phyloP scores from a whole-genome alignment of 2,329 filamentous ascomycete genomes.

The Plectosphaerella plurivora region DNA sequence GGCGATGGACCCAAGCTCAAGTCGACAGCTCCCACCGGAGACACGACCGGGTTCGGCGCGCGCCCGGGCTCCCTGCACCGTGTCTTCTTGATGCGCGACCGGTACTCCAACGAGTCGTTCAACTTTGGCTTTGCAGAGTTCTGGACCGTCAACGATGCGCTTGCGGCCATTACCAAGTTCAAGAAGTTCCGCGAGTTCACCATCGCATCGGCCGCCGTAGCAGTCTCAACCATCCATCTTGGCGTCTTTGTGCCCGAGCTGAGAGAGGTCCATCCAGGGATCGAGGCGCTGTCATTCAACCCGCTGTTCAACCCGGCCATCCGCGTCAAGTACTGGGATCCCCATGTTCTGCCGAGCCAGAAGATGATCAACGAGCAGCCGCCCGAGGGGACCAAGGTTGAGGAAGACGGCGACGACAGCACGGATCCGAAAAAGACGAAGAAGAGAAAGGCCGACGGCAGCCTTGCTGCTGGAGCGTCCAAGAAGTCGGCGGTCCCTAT shows the following conservation, averaged over 20 bases:
- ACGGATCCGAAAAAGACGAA: constrained; percentile 36
- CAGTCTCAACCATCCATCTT: constrained; percentile 73
- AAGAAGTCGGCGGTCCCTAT: constrained; percentile 34
- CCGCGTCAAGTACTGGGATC: constrained; percentile 73
- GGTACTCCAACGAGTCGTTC: constrained; percentile 66
- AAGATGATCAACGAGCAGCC: constrained; percentile 52
- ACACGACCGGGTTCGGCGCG: constrained; percentile 62
- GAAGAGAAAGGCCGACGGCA: constrained; percentile 48
- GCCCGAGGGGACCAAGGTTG: constrained; percentile 32
- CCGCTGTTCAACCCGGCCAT: constrained; percentile 65
- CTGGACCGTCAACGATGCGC: constrained; percentile 69
- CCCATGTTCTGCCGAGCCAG: constrained; percentile 66
- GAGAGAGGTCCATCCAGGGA: constrained; percentile 48
- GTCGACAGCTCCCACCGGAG: constrained; percentile 51
- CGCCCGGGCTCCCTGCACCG: constrained; percentile 70
- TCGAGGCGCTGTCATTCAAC: constrained; percentile 62
- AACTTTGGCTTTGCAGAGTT: constrained; percentile 85
- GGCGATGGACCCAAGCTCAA: constrained; percentile 51
- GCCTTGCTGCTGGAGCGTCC: constrained; percentile 13
- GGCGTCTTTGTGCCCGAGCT: constrained; percentile 77
- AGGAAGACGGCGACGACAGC: constrained; percentile 26
- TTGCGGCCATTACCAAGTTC: constrained; percentile 68
- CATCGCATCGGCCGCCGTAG: constrained; percentile 68
- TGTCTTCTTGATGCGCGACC: constrained; percentile 72
- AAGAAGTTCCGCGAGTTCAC: constrained; percentile 71